A percentile compares a stretch with the other conserved stretches of the same genome.
Conservation (phyloP, 495 filamentous ascomycete genomes). For the Lentithecium fluviatile region DNA sequence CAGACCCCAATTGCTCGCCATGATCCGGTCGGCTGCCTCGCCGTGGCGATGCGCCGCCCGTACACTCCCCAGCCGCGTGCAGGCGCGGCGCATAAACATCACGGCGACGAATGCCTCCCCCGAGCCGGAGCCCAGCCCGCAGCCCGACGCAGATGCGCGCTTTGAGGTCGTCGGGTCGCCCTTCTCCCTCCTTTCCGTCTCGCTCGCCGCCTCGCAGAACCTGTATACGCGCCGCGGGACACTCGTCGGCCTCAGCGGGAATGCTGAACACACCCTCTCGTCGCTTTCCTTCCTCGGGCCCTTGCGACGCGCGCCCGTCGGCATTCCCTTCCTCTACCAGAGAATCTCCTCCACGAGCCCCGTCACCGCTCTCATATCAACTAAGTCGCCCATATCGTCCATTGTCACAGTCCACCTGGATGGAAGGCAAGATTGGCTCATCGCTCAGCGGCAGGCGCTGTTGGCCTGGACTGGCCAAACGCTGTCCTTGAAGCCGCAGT, state of each 20-base stretch:
- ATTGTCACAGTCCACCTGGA: slow-evolving; percentile 85
- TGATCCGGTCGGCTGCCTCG: slow-evolving; percentile 16
- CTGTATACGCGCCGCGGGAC: slow-evolving; percentile 90
- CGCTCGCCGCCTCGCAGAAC: slow-evolving; percentile 86
- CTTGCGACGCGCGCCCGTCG: slow-evolving; percentile 69
- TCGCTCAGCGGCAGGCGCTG: slow-evolving; percentile 78
- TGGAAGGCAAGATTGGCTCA: slow-evolving; percentile 94
- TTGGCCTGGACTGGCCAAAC: slow-evolving; percentile 96
- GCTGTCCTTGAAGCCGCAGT: slow-evolving; percentile 67
- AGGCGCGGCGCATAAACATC: slow-evolving; percentile 40
- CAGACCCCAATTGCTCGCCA: background rate
- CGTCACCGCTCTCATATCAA: slow-evolving; percentile 79
- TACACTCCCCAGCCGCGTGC: background rate
- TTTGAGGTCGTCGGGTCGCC: slow-evolving; percentile 90
- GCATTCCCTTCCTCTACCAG: slow-evolving; percentile 94
- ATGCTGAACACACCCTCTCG: slow-evolving; percentile 72
- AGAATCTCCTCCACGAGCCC: slow-evolving; percentile 79
- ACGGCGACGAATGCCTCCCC: slow-evolving; percentile 41
- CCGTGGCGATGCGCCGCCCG: slow-evolving; percentile 14
- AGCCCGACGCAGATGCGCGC: slow-evolving; percentile 75
- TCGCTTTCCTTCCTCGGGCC: slow-evolving; percentile 85
- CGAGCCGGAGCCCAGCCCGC: no score
- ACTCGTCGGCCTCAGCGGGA: slow-evolving; percentile 83
- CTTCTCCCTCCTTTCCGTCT: slow-evolving; percentile 88
- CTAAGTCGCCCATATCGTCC: slow-evolving; percentile 78